phyloP scores from a whole-genome alignment of 139 green algal species.

The Auxenochlorella protothecoides region DNA sequence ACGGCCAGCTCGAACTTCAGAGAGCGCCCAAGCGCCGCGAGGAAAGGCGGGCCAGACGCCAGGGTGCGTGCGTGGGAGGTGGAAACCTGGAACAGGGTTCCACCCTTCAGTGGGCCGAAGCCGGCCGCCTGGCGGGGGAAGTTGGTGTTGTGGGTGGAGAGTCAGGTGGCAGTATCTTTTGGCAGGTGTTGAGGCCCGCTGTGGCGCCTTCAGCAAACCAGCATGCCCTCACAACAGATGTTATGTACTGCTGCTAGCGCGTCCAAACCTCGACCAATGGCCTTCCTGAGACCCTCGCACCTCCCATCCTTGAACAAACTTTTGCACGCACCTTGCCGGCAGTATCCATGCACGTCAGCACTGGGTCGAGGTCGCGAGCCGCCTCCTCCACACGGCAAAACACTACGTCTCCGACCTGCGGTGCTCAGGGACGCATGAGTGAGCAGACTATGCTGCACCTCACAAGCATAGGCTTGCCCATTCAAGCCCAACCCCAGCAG shows the following conservation, averaged over 20 bases:
- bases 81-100: conserved; percentile 25
- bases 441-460: no score
- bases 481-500: no score
- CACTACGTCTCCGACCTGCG: conserved; percentile 53
- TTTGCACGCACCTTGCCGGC: conserved; percentile 28
- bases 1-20: conserved; percentile 68
- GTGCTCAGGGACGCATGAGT: no score
- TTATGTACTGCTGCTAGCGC: no score
- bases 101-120: conserved; percentile 59
- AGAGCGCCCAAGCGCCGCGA: conserved; percentile 38
- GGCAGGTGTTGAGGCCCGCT: not conserved
- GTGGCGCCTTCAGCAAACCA: not conserved
- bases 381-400: conserved; percentile 57
- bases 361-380: conserved; percentile 49
- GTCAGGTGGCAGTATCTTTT: not conserved
- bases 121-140: conserved; percentile 26
- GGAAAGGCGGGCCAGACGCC: conserved; percentile 21
- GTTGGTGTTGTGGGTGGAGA: not conserved
- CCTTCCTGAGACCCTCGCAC: no score
- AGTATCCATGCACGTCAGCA: conserved; percentile 56
- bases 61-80: conserved; percentile 33
- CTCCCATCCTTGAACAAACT: not conserved
- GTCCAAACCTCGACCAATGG: no score
- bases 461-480: no score
- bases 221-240: not conserved